Percentiles rank a stretch among this genome's conserved stretches.
phyloP scores from a whole-genome alignment of 345 rosid genomes.

The Boechera divaricarpa region DNA sequence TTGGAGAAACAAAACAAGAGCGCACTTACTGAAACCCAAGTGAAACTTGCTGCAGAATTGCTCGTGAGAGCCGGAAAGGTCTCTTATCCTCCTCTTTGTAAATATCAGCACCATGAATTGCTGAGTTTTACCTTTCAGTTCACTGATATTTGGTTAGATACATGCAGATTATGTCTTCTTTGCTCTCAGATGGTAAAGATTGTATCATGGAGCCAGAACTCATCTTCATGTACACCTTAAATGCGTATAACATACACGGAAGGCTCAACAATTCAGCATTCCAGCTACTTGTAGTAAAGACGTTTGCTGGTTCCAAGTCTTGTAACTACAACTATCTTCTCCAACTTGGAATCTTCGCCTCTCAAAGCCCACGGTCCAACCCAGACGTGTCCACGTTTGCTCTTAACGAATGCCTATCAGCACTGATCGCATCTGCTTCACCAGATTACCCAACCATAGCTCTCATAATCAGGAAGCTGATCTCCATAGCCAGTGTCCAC shows the following conservation, averaged over 20 bases:
- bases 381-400: constrained; percentile 77
- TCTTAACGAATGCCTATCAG: constrained; percentile 66
- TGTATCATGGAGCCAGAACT: constrained; percentile 59
- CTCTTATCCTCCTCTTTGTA: constrained; percentile 37
- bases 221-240: constrained; percentile 72
- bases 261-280: constrained; percentile 59
- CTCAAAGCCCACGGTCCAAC: constrained; percentile 68
- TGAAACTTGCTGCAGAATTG: constrained; percentile 68
- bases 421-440: constrained; percentile 63
- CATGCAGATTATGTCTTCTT: constrained; percentile 42
- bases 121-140: constrained; percentile 11
- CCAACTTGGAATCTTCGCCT: constrained; percentile 76
- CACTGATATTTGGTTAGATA: constrained; percentile 20
- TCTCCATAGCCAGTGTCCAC: constrained; percentile 65
- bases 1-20: constrained; percentile 65
- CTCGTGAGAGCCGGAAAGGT: constrained; percentile 90
- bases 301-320: constrained; percentile 71
- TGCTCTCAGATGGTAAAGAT: constrained; percentile 50
- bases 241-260: constrained; percentile 70
- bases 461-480: constrained; percentile 67
- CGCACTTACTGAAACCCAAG: constrained; percentile 57
- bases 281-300: constrained; percentile 66
- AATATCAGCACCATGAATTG: constrained; percentile 14
- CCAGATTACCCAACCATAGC: constrained; percentile 75
- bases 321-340: constrained; percentile 72